These are phyloP conservation scores for Vigna unguiculata DNA, from an alignment of 306 rosid species.

Conservation along the genomic window DNA sequence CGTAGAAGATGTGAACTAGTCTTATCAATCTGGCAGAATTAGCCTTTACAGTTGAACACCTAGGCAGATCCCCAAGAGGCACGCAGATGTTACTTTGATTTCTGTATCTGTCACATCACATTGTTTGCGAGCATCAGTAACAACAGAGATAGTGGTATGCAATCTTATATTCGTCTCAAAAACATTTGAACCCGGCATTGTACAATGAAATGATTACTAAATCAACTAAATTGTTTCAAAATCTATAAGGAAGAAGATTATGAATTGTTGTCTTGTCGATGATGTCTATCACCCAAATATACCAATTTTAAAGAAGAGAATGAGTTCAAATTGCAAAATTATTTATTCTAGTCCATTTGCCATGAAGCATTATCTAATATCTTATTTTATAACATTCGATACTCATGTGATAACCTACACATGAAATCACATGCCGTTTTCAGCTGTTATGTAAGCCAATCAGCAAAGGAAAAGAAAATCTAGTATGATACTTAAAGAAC, in stretches of 20 bases:
- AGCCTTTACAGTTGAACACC: background rate
- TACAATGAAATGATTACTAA: background rate
- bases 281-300: background rate
- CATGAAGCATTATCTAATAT: background rate
- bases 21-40: background rate
- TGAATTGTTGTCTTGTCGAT: background rate
- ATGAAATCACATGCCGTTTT: slow-evolving; percentile 10
- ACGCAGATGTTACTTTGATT: background rate
- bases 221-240: slow-evolving; percentile 8
- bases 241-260: background rate
- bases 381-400: background rate
- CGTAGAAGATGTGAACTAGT: background rate
- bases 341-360: slow-evolving; percentile 24
- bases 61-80: background rate
- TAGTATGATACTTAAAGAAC: slow-evolving; percentile 27
- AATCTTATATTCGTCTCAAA: background rate
- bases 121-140: background rate
- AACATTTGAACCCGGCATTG: background rate
- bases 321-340: background rate
- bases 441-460: background rate
- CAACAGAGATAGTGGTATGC: background rate
- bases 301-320: slow-evolving; percentile 13
- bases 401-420: background rate
- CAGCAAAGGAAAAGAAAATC: slow-evolving; percentile 19
- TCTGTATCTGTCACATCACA: background rate